Evolutionary conservation across 208 protist species (phyloP).

Genomic region (Trypanosomatidae sp.): DNA sequence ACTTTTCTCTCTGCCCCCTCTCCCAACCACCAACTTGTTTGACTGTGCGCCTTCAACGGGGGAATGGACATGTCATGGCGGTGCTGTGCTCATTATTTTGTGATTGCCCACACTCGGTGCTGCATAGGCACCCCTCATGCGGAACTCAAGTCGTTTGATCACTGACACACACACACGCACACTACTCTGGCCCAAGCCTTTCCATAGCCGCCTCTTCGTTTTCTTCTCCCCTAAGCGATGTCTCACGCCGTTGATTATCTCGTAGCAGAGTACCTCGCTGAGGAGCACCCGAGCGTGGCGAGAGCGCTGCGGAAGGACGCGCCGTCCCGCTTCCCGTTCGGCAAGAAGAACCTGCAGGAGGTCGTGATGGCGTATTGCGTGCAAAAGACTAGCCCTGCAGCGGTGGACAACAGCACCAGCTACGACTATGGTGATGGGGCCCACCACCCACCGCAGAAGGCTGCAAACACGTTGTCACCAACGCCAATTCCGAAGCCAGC

Average conservation of each 20-base stretch:
- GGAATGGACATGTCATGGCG: neutral
- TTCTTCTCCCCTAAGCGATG: slow-evolving; percentile 25
- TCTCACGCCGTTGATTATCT: slow-evolving; percentile 46
- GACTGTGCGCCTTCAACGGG: neutral
- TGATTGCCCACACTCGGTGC: neutral
- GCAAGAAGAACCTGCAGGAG: slow-evolving; percentile 18
- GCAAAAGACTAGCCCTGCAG: slow-evolving; percentile 22
- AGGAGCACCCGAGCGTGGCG: slow-evolving; percentile 37
- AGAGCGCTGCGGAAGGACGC: slow-evolving; percentile 36
- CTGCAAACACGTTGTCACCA: slow-evolving; percentile 14
- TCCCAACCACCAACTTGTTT: neutral
- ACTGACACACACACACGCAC: neutral
- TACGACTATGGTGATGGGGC: slow-evolving; percentile 50
- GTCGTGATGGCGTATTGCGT: slow-evolving; percentile 18
- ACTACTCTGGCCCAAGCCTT: neutral
- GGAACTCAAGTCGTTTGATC: neutral
- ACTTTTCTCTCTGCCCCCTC: neutral
- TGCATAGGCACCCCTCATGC: neutral
- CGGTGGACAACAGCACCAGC: slow-evolving; percentile 37
- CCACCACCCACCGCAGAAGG: neutral
- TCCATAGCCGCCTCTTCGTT: neutral
- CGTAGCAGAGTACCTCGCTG: slow-evolving; percentile 51
- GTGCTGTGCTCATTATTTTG: neutral
- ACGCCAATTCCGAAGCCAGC: slow-evolving; percentile 38
- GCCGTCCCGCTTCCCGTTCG: slow-evolving; percentile 16